phyloP scores from a whole-genome alignment of 257 asterid genomes.

The Solanum chilense region DNA sequence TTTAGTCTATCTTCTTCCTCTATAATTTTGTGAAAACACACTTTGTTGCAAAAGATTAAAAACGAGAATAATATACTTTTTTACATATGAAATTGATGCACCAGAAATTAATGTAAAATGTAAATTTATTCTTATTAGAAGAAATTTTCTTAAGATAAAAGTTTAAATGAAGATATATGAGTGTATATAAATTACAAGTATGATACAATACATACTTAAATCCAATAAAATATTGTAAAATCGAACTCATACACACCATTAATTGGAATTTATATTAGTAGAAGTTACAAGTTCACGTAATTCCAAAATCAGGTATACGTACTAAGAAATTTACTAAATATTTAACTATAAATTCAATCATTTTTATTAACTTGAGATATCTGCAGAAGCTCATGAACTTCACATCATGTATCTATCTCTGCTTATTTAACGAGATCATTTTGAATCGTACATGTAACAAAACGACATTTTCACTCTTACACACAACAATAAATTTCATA shows the following conservation, averaged over 20 bases:
- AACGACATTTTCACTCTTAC: neutral
- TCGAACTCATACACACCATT: neutral
- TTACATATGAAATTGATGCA: neutral
- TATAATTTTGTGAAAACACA: neutral
- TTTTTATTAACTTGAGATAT: too few species aligned
- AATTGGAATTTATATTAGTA: too few species aligned
- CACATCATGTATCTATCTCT: neutral
- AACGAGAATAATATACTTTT: neutral
- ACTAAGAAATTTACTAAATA: neutral
- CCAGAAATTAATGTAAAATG: neutral
- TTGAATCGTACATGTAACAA: neutral
- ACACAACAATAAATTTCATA: neutral
- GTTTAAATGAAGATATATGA: too few species aligned
- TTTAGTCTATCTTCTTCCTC: neutral
- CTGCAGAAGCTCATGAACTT: neutral
- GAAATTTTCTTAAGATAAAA: neutral
- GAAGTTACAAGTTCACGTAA: too few species aligned
- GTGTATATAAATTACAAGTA: neutral
- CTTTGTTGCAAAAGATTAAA: neutral
- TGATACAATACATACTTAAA: neutral
- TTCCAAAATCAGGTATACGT: neutral
- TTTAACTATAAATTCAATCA: too few species aligned
- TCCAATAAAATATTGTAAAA: neutral
- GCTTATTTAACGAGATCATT: neutral
- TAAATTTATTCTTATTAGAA: too few species aligned